Base-by-base conservation (phyloP, 805 yeast genomes). In the Teunomyces aglyptinius region DNA sequence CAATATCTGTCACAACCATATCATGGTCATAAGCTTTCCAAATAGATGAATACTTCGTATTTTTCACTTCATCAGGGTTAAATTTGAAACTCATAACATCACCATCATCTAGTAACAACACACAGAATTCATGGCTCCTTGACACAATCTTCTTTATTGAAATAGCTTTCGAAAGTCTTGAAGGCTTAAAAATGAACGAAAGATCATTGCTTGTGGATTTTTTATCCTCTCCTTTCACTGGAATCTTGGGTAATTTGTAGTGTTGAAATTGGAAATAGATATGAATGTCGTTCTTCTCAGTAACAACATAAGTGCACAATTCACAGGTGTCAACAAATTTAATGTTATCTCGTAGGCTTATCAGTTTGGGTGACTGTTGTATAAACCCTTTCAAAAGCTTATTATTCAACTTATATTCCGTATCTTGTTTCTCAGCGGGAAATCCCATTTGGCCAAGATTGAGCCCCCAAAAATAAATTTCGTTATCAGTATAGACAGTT, bases 371-470 rank as follows among this genome's bases (percentile, higher is more conserved):
- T 15, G 53, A 48, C 3, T 51, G 15, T 51, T 73, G 76, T 15
- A 71, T 53, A 1, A 63, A 53, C 1, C 82, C 81, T 52, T 69
- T 60, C 36, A 55, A 58, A 1, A 52, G 52, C 6, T 70, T 59
- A 51, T 64, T 67, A 24, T 56, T 54, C 3, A 58, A 51, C 53
- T 61, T 51, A 53, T 60, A 50, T n/a, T 68, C 74, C 2, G 57
- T 46, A 11, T 50, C 38, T 5, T 52, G 45, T 3, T 41, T 34
- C 11, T 41, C 48, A 5, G 58, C 40, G 11, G 69, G 55, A 42
- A 78, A 68, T 2, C 92, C 92, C 83, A 89, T 80, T 61, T 89
- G 96, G 0, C 96, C 96, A 29, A 81, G 67, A 58, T 89, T 86
- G 31, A 84, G 65, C 2, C 96, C 96, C 96, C 96, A 89, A 32